phyloP scores from a whole-genome alignment of 2,329 filamentous ascomycete species.

The Cladosporium sp. region DNA sequence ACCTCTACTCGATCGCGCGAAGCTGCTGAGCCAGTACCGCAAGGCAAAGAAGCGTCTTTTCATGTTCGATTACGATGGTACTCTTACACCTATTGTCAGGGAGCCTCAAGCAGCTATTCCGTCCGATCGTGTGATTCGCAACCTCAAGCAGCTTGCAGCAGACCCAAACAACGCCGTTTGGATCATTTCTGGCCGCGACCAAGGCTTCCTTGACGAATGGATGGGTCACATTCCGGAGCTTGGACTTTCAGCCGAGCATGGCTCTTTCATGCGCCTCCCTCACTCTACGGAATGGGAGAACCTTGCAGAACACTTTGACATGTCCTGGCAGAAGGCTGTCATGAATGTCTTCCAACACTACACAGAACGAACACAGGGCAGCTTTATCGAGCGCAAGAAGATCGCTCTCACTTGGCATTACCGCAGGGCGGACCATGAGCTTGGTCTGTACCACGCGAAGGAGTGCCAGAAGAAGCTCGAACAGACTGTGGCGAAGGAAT shows the following conservation, averaged over 20 bases:
- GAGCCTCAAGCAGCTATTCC: conserved; percentile 87
- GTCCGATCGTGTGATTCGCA: conserved; percentile 74
- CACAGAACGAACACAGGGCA: conserved; percentile 83
- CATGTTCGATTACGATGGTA: conserved; percentile 99
- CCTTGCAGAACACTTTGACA: conserved; percentile 77
- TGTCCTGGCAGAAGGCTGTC: conserved; percentile 88
- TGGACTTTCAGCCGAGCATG: conserved; percentile 95
- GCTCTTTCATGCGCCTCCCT: conserved; percentile 87
- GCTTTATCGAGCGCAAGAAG: conserved; percentile 90
- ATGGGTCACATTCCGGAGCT: conserved; percentile 86
- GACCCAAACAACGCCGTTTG: conserved; percentile 87
- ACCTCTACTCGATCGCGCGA: conserved; percentile 71
- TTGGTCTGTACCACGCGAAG: conserved; percentile 71
- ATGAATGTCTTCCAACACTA: conserved; percentile 81
- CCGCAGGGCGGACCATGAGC: conserved; percentile 81
- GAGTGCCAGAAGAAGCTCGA: conserved; percentile 82
- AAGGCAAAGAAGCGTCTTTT: conserved; percentile 76
- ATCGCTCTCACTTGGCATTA: conserved; percentile 98
- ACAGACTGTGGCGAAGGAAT: conserved; percentile 68
- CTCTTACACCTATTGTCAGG: conserved; percentile 88
- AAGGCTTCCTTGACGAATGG: conserved; percentile 84
- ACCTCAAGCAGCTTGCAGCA: conserved; percentile 71
- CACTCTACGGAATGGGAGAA: conserved; percentile 78
- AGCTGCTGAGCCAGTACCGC: conserved; percentile 70
- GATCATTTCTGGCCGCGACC: conserved; percentile 95